Conservation (phyloP, 2,329 filamentous ascomycete genomes). For the Trichoderma asperellum region DNA sequence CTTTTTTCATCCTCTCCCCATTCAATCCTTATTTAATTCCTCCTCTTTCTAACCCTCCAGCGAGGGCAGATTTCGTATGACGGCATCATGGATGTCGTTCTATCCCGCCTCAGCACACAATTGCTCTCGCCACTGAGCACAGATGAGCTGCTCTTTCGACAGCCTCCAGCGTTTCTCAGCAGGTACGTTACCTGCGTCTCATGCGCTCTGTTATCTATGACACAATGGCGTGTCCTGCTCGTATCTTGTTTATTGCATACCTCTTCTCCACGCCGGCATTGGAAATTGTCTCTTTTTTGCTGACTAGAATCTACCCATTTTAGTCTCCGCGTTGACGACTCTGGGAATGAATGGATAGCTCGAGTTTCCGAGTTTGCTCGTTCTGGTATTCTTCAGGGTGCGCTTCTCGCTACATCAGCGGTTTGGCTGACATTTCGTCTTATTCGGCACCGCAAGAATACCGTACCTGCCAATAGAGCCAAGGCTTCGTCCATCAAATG, state of each 20-base stretch:
- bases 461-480: conserved; percentile 34
- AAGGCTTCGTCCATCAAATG: conserved; percentile 48
- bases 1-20: conserved; percentile 15
- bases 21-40: not conserved
- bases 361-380: conserved; percentile 45
- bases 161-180: conserved; percentile 26
- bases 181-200: conserved; percentile 31
- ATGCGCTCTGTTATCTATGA: not conserved
- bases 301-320: conserved; percentile 20
- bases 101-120: conserved; percentile 39
- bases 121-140: conserved; percentile 39
- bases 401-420: conserved; percentile 44
- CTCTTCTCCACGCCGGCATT: not conserved
- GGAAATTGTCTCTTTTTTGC: not conserved
- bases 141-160: conserved; percentile 31
- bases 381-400: conserved; percentile 47
- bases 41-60: conserved; percentile 11
- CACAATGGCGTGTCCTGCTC: conserved; percentile 7
- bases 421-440: conserved; percentile 43
- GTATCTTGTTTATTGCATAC: not conserved
- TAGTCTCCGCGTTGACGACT: conserved; percentile 28
- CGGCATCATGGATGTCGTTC: conserved; percentile 39
- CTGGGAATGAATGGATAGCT: conserved; percentile 43
- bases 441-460: conserved; percentile 39
- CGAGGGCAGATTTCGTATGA: conserved; percentile 15